Conservation (phyloP, 2,329 filamentous ascomycete species). For the Lasiodiplodia hormozganensis region DNA sequence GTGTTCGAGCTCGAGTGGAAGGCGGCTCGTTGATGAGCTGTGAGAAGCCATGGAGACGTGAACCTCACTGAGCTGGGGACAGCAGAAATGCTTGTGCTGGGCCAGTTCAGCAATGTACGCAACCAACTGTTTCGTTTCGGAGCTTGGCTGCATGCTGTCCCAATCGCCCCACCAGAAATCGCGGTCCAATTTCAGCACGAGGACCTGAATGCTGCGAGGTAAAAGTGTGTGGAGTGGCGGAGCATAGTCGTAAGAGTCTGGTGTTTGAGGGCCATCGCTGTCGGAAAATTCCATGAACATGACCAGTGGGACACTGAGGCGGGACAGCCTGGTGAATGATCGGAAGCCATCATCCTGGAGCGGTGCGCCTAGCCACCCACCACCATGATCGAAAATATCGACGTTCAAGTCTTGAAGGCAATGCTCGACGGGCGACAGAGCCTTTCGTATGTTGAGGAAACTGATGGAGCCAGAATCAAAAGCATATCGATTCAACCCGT, state of each 20-base stretch:
- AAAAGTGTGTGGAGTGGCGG: not conserved
- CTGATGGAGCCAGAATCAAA: not conserved
- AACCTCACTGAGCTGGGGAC: not conserved
- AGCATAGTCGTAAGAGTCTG: not conserved
- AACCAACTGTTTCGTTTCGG: not conserved
- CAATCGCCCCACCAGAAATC: conserved; percentile 2
- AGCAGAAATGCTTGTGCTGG: not conserved
- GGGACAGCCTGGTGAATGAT: not conserved
- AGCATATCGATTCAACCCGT: not conserved
- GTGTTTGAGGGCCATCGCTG: not conserved
- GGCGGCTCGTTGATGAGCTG: not conserved
- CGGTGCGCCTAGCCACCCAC: not conserved
- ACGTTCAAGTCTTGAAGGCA: conserved; percentile 2
- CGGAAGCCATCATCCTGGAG: not conserved
- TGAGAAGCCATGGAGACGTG: not conserved
- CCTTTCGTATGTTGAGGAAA: not conserved
- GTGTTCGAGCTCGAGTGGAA: not conserved
- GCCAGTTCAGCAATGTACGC: not conserved
- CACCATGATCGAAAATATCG: not conserved
- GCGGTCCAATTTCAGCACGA: not conserved
- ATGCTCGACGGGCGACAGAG: not conserved
- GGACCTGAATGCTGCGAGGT: not conserved
- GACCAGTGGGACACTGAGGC: not conserved
- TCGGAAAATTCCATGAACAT: not conserved
- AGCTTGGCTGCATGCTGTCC: not conserved